Percentiles rank a stretch among this genome's conserved stretches.
phyloP scores from a whole-genome alignment of 1,284 basidiomycete species.

The Pseudozyma sp. region DNA sequence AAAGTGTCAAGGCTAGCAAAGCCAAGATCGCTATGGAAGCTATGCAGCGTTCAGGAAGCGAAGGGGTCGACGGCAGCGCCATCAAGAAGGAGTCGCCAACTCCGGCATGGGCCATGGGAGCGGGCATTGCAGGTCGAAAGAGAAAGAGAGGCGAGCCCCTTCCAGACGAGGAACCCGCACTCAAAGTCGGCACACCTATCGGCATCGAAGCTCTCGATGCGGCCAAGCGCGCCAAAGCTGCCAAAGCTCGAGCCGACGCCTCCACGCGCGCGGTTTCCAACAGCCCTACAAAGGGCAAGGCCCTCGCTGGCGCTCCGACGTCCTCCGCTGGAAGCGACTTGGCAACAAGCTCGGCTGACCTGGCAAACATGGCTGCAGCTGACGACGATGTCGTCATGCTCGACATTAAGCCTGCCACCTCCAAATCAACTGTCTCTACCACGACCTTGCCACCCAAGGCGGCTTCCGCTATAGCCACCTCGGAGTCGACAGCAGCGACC shows the following conservation, averaged over 20 bases:
- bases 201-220: constrained; percentile 64
- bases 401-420: constrained; percentile 25
- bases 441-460: constrained; percentile 2
- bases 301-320: not conserved
- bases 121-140: constrained; percentile 57
- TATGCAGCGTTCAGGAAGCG: constrained; percentile 67
- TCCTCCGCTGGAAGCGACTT: not conserved
- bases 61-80: constrained; percentile 71
- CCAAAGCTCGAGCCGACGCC: constrained; percentile 46
- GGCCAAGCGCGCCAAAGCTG: constrained; percentile 50
- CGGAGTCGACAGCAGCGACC: constrained; percentile 10
- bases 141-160: constrained; percentile 58
- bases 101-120: constrained; percentile 58
- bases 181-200: constrained; percentile 64
- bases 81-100: constrained; percentile 76
- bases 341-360: not conserved
- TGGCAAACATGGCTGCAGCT: not conserved
- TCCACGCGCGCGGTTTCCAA: constrained; percentile 19
- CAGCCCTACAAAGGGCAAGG: constrained; percentile 34
- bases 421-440: constrained; percentile 3
- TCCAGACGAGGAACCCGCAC: constrained; percentile 48
- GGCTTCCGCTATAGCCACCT: not conserved
- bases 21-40: constrained; percentile 54
- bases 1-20: constrained; percentile 33
- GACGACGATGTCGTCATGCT: constrained; percentile 43